Base-by-base conservation (phyloP, 2,329 filamentous ascomycete genomes). In the Metarhizium brunneum region DNA sequence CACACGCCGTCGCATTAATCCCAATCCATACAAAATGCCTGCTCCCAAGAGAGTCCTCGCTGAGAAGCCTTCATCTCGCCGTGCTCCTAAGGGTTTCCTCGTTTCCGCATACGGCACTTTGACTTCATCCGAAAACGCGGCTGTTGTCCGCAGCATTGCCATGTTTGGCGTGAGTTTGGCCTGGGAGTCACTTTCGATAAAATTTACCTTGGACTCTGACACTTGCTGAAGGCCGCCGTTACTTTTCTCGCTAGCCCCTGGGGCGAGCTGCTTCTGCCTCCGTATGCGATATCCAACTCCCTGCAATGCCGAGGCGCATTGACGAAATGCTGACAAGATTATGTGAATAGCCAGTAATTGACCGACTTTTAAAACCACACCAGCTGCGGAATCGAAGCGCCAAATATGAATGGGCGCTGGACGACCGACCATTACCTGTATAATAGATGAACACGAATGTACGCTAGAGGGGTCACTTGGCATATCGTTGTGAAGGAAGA, bases 221-320 rank as follows among this genome's bases (percentile, higher is more conserved):
- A 18, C 42, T 45, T 45, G 25, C 13, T 14, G 8, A 25, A 62
- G 55, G 56, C 50, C 43, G 57, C 60, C 47, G 79, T 88, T 54
- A 79, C 83, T 42, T 84, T 88, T 69, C 76, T 88, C 62, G 77
- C 83, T 56, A 87, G 84, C 73, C 80, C 82, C 54, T 85, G 83
- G 76, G 81, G 81, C 70, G 85, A 88, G 67, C 74, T 82, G 64
- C 77, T 88, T 57, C 76, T 88, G 61, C 85, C 85, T 69, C 81
- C 83, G 80, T 83, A 72, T 71, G 78, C 68, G 7, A 29, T 32
- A 47, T 14, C 48, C 2, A 8, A 16, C n/a, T 13, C 16, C 32
- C 29, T 3, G n/a, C 43, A 20, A n/a, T 35, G 16, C 35, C 35
- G 10, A 25, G 25, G 2, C 50, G n/a, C 30, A 25, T 25, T 20